These are phyloP conservation scores for Wickerhamiella infanticola DNA, from an alignment of 1,139 yeast species.

Conservation along the genomic window DNA sequence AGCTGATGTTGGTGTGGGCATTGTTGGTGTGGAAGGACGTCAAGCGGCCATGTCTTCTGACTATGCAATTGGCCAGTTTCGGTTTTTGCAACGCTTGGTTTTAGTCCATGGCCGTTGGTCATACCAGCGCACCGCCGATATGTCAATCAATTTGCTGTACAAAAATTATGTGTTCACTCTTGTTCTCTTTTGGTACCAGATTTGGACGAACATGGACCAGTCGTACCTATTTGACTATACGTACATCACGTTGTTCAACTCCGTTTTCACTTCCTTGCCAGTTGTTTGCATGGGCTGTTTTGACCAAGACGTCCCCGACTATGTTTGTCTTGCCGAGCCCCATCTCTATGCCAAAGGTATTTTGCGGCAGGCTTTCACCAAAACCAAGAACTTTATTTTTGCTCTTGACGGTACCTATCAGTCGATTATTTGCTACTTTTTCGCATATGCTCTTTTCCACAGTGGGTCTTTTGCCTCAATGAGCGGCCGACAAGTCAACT, in stretches of 20 bases:
- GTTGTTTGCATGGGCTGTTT: slow-evolving; percentile 79
- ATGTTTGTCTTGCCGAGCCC: slow-evolving; percentile 68
- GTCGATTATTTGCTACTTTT: slow-evolving; percentile 59
- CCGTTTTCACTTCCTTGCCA: slow-evolving; percentile 91
- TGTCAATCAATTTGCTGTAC: slow-evolving; percentile 87
- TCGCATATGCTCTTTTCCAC: slow-evolving; percentile 58
- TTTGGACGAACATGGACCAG: slow-evolving; percentile 75
- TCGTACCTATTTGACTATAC: slow-evolving; percentile 86
- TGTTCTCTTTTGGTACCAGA: slow-evolving; percentile 87
- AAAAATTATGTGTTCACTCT: slow-evolving; percentile 82
- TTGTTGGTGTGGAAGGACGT: slow-evolving; percentile 96
- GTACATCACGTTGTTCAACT: slow-evolving; percentile 76
- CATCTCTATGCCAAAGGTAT: slow-evolving; percentile 79
- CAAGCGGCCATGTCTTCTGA: slow-evolving; percentile 99
- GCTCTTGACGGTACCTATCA: slow-evolving; percentile 82
- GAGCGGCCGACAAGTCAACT: slow-evolving; percentile 59
- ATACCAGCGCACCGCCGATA: slow-evolving; percentile 75
- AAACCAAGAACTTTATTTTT: slow-evolving; percentile 62
- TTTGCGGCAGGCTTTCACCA: slow-evolving; percentile 65
- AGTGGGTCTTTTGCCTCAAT: slow-evolving; percentile 40
- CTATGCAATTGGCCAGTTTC: slow-evolving; percentile 90
- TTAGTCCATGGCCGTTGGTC: slow-evolving; percentile 96
- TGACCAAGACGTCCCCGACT: slow-evolving; percentile 84
- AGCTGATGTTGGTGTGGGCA: slow-evolving; percentile 96
- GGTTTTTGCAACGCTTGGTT: slow-evolving; percentile 61